Conservation (phyloP, 805 yeast genomes). For the Pichia insulana region DNA sequence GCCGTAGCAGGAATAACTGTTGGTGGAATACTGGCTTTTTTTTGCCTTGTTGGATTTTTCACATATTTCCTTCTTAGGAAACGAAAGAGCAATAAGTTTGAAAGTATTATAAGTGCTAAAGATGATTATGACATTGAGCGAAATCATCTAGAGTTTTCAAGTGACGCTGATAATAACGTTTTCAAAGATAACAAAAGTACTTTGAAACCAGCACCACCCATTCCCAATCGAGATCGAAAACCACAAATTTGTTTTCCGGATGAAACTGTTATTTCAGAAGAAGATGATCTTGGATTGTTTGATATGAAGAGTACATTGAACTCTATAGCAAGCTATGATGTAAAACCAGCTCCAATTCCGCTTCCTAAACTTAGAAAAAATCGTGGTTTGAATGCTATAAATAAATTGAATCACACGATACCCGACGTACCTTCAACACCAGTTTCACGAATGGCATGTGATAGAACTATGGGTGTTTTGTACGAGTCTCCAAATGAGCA, state of each 20-base stretch:
- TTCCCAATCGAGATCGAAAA: conserved; percentile 5
- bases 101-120: conserved; percentile 1
- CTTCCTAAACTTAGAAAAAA: conserved; percentile 12
- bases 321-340: conserved; percentile 3
- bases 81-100: conserved; percentile 1
- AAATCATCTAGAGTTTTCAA: not conserved
- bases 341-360: conserved; percentile 12
- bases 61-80: conserved; percentile 12
- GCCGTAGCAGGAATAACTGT: conserved; percentile 26
- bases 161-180: too few species aligned
- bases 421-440: conserved; percentile 1
- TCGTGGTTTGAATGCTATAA: conserved; percentile 3
- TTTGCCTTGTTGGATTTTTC: conserved; percentile 11
- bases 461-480: conserved; percentile 23
- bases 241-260: not conserved
- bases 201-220: conserved; percentile 1
- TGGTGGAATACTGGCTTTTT: conserved; percentile 19
- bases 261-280: not conserved
- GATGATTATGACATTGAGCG: not conserved
- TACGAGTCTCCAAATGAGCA: conserved; percentile 24
- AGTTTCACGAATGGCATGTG: conserved; percentile 6
- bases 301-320: conserved; percentile 12
- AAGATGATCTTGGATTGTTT: conserved; percentile 9
- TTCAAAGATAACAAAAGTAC: too few species aligned
- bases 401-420: conserved; percentile 6